Base-by-base conservation (phyloP, 2,329 filamentous ascomycete genomes). In the Alternaria sp. region DNA sequence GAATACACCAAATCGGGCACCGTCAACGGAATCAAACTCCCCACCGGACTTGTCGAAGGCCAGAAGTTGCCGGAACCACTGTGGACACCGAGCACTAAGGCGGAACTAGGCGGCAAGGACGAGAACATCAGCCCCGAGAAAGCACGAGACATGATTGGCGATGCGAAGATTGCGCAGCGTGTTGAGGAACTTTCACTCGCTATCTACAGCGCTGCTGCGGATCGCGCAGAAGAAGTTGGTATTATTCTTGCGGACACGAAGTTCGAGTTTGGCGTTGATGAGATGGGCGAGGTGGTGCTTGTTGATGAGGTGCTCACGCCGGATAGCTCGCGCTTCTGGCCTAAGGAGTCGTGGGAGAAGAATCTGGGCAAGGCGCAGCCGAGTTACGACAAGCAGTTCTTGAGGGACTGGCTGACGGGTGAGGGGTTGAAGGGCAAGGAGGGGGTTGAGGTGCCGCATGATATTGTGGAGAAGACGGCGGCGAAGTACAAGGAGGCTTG, bases 231-330 rank as follows among this genome's bases (percentile, higher is more conserved):
- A 23, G 83, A 85, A 67, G 86, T 87, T 9, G 91, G 91, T 11
- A 90, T 94, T 68, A 89, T 94, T 74, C 91, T 94, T 61, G 91
- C 91, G 1, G 90, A 92, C 74, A 92, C 90, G 4, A 92, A 92
- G 76, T 91, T 92, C 76, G 90, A 92, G 81, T 95, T 93, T 74
- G 91, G 89, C 1, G 82, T 92, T 17, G 89, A 91, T 60, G 63
- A 61, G n/a, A 76, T 80, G 69, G 84, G 87, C 64, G 87, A 91
- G 72, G 85, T 96, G 8, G 87, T 93, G 36, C 84, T 95, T 55
- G 88, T 93, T 5, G 93, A 97, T 75, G 93, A 97, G 82, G 92
- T 96, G 21, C 83, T 97, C 63, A 96, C 93, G 8, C 93, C 93
- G 3, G 84, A 85, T 67, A 83, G 79, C 69, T 95, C 91, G 54